These are phyloP conservation scores for Solanum pinnatisectum DNA, from an alignment of 257 asterid genomes.

Conservation along the genomic window DNA sequence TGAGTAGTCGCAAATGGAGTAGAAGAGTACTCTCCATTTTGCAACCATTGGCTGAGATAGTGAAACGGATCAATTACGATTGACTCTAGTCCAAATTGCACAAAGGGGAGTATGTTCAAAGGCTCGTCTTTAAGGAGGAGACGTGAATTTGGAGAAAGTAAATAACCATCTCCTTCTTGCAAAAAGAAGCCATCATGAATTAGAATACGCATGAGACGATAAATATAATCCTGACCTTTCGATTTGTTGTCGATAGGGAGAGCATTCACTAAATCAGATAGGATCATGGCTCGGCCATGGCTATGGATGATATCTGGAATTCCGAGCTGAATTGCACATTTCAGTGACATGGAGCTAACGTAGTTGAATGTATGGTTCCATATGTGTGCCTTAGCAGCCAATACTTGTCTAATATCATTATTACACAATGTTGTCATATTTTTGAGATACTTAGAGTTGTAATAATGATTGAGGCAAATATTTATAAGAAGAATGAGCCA, in stretches of 20 bases:
- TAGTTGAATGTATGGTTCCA: neutral
- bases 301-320: constrained; percentile 8
- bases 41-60: neutral
- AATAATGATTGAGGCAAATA: neutral
- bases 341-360: constrained; percentile 5
- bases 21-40: too few species aligned
- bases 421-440: neutral
- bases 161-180: neutral
- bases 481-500: neutral
- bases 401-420: neutral
- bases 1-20: neutral
- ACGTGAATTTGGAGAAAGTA: neutral
- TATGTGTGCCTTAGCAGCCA: neutral
- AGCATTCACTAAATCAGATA: constrained; percentile 1
- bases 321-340: constrained; percentile 9
- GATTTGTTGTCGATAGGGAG: neutral
- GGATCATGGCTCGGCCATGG: constrained; percentile 6
- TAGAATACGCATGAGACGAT: constrained; percentile 5
- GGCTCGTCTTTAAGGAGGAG: constrained; percentile 4
- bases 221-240: neutral
- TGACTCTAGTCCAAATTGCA: neutral
- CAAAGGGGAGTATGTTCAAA: neutral
- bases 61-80: neutral
- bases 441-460: neutral
- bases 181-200: constrained; percentile 6